Base-by-base conservation (phyloP, 2,329 filamentous ascomycete genomes). In the Thielaviopsis punctulata region DNA sequence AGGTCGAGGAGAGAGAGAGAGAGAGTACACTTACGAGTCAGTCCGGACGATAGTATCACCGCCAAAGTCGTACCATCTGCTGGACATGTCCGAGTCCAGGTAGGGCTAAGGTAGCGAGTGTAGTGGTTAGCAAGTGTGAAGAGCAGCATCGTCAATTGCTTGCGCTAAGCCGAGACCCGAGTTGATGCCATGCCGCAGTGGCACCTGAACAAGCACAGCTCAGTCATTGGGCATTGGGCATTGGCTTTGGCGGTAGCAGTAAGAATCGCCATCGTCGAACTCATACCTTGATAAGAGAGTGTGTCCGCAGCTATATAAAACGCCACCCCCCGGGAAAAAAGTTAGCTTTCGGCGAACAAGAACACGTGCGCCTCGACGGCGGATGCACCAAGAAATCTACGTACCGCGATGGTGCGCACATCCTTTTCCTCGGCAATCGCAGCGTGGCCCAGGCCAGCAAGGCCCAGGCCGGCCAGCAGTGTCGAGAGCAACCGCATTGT, bases 31-130 rank as follows among this genome's bases (percentile, higher is more conserved):
- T n/a, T 78, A 82, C 79, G 75, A 75, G 64, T 82, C 79, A 58
- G 79, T 80, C 60, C 79, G 73, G 61, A 95, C 77, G 61, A 98
- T 82, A 41, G 90, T 87, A 70, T 95, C 88, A 64, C 90, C 92
- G 64, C 92, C 92, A 76, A 93, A 98, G 71, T 98, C 92, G 69
- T 90, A 98, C 90, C 92, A 98, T 65, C 92, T 83, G 71, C 86
- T 95, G 71, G 93, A 85, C 82, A 96, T 89, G 67, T 96, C 92
- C 56, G 88, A 92, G 70, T 98, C 92, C 61, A 98, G 80, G 69
- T 95, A 98, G 57, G 92, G 92, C 84, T 95, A 63, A 57, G n/a
- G 51, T 58, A 52, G 41, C 51, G 55, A 57, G 47, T 60, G 58
- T 52, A 30, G 23, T 41, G 13, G 18, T 2, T 18, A 18, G 13